Percentiles rank a stretch among this genome's conserved stretches.
Evolutionary conservation across 2,329 filamentous ascomycete species (phyloP).

Genomic region (Phaeosphaeriaceae sp.): DNA sequence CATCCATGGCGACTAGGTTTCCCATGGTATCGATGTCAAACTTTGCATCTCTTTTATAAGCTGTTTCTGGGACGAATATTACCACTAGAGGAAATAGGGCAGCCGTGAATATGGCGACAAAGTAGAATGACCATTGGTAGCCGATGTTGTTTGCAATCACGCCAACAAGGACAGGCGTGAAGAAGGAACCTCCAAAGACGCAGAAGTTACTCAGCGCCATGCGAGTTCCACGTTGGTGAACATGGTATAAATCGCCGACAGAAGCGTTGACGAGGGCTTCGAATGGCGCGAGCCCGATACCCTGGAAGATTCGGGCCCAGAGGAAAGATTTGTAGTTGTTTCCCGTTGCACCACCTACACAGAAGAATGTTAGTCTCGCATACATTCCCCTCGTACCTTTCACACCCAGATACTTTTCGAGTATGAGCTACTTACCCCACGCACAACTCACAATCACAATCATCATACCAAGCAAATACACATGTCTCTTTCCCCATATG

Average conservation of each 20-base stretch:
- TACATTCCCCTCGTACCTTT: no score
- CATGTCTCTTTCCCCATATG: conserved; percentile 91
- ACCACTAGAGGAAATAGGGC: conserved; percentile 73
- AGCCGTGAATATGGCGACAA: conserved; percentile 83
- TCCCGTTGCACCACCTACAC: conserved; percentile 62
- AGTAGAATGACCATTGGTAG: conserved; percentile 90
- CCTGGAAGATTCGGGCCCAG: conserved; percentile 83
- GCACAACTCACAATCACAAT: conserved; percentile 75
- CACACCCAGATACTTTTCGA: no score
- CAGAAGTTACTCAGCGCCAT: conserved; percentile 82
- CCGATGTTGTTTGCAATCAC: conserved; percentile 78
- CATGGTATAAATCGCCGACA: conserved; percentile 89
- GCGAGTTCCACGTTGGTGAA: conserved; percentile 81
- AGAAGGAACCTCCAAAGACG: conserved; percentile 74
- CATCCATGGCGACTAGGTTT: conserved; percentile 28
- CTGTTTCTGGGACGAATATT: conserved; percentile 84
- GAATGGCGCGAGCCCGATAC: conserved; percentile 84
- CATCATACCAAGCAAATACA: conserved; percentile 78
- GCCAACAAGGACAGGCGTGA: conserved; percentile 88
- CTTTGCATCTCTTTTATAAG: conserved; percentile 69
- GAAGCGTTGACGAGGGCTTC: conserved; percentile 88
- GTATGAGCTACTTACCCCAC: conserved; percentile 63
- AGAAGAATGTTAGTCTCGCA: no score
- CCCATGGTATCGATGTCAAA: conserved; percentile 72
- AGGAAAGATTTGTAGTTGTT: conserved; percentile 74